Evolutionary conservation across 73 alveolate genomes (phyloP).

Genomic region (Paramecium sexaurelia): DNA sequence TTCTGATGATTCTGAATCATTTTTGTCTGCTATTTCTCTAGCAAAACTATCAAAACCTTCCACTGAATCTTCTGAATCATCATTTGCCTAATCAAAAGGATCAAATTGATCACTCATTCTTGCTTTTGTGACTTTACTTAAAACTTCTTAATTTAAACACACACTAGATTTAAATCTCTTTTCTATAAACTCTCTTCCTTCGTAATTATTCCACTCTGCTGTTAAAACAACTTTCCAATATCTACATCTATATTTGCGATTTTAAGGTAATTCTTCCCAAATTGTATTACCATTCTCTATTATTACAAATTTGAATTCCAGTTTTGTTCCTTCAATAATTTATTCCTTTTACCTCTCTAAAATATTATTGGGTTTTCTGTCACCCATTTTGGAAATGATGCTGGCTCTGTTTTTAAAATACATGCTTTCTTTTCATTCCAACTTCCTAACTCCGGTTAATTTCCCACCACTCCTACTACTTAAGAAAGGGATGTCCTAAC

Average conservation of each 20-base stretch:
- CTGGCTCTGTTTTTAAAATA: neutral
- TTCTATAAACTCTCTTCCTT: constrained; percentile 33
- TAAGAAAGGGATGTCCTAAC: neutral
- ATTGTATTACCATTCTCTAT: neutral
- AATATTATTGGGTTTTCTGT: constrained; percentile 23
- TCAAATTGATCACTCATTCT: constrained; percentile 23
- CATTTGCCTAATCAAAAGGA: constrained; percentile 44
- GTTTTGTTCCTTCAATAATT: neutral
- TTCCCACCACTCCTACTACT: constrained; percentile 36
- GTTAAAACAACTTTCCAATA: constrained; percentile 41
- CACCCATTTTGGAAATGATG: constrained; percentile 17
- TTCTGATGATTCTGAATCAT: constrained; percentile 7
- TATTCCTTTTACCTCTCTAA: neutral
- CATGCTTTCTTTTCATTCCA: constrained; percentile 36
- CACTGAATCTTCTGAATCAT: constrained; percentile 32
- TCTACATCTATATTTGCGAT: constrained; percentile 21
- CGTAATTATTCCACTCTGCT: constrained; percentile 55
- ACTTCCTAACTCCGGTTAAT: constrained; percentile 2
- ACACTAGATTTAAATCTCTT: constrained; percentile 27
- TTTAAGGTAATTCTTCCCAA: constrained; percentile 53
- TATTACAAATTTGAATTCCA: constrained; percentile 50
- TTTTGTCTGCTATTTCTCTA: neutral
- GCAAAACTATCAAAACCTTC: constrained; percentile 41
- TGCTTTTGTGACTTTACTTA: neutral
- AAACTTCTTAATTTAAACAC: neutral